Percentiles rank a stretch among this genome's conserved stretches.
These are phyloP conservation scores for Pyrenophora graminea DNA, from an alignment of 2,329 filamentous ascomycete species.

Conservation along the genomic window DNA sequence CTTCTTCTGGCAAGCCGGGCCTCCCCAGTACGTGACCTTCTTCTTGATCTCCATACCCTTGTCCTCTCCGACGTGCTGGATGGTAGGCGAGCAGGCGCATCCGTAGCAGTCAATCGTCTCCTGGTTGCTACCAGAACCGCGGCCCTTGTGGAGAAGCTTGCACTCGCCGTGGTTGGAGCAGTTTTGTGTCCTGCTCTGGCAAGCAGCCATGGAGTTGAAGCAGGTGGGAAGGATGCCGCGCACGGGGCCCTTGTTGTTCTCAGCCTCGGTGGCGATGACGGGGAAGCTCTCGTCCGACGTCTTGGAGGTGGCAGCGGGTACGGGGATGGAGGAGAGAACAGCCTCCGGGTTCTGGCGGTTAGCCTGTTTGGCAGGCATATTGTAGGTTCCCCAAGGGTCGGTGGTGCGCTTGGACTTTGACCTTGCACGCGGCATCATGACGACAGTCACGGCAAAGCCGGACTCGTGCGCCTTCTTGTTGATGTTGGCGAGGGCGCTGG, in stretches of 20 bases:
- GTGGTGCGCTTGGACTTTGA: slow-evolving; percentile 38
- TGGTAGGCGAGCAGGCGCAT: slow-evolving; percentile 72
- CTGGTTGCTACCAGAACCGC: slow-evolving; percentile 44
- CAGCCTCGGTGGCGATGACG: slow-evolving; percentile 24
- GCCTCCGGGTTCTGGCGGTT: slow-evolving; percentile 40
- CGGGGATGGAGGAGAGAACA: slow-evolving; percentile 32
- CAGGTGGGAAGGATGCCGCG: slow-evolving; percentile 69
- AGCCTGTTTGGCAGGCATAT: slow-evolving; percentile 29
- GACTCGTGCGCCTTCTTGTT: slow-evolving; percentile 16
- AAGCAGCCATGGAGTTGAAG: slow-evolving; percentile 71
- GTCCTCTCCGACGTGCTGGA: slow-evolving; percentile 54
- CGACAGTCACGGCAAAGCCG: slow-evolving; percentile 42
- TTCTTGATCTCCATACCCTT: slow-evolving; percentile 51
- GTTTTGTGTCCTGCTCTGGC: slow-evolving; percentile 70
- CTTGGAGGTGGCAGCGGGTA: slow-evolving; percentile 35
- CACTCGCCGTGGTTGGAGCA: slow-evolving; percentile 86
- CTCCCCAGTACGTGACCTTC: slow-evolving; percentile 78
- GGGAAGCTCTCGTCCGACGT: slow-evolving; percentile 37
- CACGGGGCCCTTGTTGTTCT: slow-evolving; percentile 39
- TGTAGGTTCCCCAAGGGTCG: slow-evolving; percentile 44
- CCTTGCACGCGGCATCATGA: slow-evolving; percentile 43
- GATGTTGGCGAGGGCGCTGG: slow-evolving; percentile 14
- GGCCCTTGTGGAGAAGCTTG: slow-evolving; percentile 63
- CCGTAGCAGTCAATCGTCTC: slow-evolving; percentile 67
- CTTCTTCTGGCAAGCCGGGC: slow-evolving; percentile 84